These are phyloP conservation scores for Corymbia calophylla DNA, from an alignment of 441 rosid genomes.

Conservation along the genomic window DNA sequence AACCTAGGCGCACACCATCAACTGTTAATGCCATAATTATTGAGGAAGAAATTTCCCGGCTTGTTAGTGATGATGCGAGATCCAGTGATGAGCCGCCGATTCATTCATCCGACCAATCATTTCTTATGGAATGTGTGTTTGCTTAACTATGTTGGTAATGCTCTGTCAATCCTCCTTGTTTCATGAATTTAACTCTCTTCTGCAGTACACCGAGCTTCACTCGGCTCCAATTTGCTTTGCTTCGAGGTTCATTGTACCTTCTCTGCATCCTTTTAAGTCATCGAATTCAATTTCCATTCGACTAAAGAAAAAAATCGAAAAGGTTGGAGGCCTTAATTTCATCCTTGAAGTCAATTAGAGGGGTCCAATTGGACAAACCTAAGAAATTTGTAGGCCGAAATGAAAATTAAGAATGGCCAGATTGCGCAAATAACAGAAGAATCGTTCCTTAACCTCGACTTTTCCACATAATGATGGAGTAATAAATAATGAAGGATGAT, in stretches of 20 bases:
- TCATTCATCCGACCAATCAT: neutral
- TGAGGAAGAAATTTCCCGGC: fast-evolving
- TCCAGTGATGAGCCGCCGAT: neutral
- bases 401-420: neutral
- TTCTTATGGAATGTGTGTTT: fast-evolving
- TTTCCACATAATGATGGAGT: neutral
- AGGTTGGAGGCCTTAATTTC: neutral
- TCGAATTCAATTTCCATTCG: neutral
- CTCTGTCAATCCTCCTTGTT: neutral
- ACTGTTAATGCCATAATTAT: fast-evolving
- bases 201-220: neutral
- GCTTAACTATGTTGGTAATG: fast-evolving
- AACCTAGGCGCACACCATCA: fast-evolving
- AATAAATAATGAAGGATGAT: neutral
- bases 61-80: fast-evolving
- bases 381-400: neutral
- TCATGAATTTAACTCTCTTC: neutral
- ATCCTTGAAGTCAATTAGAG: neutral
- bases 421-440: neutral
- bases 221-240: neutral
- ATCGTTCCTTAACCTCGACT: neutral
- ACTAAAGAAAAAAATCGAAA: no score
- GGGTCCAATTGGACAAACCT: neutral
- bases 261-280: neutral
- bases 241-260: fast-evolving